A percentile compares a stretch with the other conserved stretches of the same genome.
phyloP scores from a whole-genome alignment of 192 early-diverging fungal genomes.

The Linnemannia hyalina region DNA sequence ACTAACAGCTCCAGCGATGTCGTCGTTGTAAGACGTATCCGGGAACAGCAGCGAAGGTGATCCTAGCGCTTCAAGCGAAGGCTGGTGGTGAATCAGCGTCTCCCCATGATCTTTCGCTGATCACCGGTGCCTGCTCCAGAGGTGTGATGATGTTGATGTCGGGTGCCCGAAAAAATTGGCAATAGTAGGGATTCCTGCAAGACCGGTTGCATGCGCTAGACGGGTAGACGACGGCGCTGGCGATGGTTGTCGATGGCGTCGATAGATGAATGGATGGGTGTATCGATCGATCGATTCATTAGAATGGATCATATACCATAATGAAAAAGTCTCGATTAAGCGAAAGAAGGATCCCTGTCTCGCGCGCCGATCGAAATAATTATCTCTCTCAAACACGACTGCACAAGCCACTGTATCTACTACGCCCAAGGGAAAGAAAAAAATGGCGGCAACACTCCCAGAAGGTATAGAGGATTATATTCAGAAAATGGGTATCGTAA shows the following conservation, averaged over 20 bases:
- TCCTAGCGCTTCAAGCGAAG: background rate
- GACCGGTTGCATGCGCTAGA: background rate
- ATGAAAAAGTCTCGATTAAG: slow-evolving; percentile 26
- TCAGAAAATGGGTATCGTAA: background rate
- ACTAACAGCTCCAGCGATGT: background rate
- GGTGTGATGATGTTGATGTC: background rate
- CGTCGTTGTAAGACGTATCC: background rate
- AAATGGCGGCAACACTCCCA: too few relatives aligned
- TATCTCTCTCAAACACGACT: background rate
- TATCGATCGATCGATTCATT: slow-evolving; percentile 5
- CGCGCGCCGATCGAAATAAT: background rate
- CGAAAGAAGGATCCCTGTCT: slow-evolving; percentile 30
- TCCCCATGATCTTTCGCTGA: background rate
- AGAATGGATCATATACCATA: slow-evolving; percentile 25
- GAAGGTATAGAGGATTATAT: too few relatives aligned
- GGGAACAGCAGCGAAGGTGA: background rate
- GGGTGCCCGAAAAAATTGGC: background rate
- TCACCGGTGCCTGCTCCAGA: background rate
- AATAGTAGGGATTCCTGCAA: background rate
- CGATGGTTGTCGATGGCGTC: background rate
- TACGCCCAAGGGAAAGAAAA: background rate
- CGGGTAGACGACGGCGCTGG: background rate
- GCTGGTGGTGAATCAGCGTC: background rate
- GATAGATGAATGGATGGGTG: slow-evolving; percentile 29
- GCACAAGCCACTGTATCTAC: background rate